These are phyloP conservation scores for Chrysoporthe cubensis DNA, from an alignment of 2,329 filamentous ascomycete species.

Conservation along the genomic window DNA sequence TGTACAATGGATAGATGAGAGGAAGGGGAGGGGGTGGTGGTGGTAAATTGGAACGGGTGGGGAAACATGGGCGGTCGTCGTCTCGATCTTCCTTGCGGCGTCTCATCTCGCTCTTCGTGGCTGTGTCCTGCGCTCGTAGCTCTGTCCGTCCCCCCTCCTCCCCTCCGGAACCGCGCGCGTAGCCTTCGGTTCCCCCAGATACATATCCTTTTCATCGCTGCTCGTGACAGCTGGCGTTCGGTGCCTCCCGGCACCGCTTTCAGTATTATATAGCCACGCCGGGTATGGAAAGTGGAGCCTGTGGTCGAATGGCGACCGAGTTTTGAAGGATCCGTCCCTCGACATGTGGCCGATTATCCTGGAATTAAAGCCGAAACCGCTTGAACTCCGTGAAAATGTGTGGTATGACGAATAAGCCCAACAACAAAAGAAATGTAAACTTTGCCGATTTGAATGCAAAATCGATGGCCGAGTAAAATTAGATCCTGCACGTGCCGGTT, in stretches of 20 bases:
- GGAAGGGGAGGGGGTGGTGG: neutral
- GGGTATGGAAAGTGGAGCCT: neutral
- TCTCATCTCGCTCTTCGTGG: neutral
- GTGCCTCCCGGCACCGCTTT: neutral
- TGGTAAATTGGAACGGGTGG: too few species aligned
- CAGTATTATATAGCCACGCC: neutral
- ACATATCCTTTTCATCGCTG: neutral
- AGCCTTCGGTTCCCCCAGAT: neutral
- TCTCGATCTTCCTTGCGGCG: neutral
- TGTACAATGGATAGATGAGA: neutral
- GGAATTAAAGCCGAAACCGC: neutral
- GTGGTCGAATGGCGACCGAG: neutral
- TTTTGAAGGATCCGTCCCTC: neutral
- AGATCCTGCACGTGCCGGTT: neutral
- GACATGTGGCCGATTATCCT: constrained; percentile 1
- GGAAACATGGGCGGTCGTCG: neutral
- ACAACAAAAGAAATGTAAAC: neutral
- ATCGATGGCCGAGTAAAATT: neutral
- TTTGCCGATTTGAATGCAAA: neutral
- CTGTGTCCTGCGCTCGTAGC: neutral
- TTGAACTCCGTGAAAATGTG: constrained; percentile 10
- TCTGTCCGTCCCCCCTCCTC: neutral
- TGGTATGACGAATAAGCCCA: neutral
- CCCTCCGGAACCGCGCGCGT: neutral
- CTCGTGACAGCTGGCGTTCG: neutral